These are phyloP conservation scores for Citrus hindsii DNA, from an alignment of 345 rosid genomes.

Conservation along the genomic window DNA sequence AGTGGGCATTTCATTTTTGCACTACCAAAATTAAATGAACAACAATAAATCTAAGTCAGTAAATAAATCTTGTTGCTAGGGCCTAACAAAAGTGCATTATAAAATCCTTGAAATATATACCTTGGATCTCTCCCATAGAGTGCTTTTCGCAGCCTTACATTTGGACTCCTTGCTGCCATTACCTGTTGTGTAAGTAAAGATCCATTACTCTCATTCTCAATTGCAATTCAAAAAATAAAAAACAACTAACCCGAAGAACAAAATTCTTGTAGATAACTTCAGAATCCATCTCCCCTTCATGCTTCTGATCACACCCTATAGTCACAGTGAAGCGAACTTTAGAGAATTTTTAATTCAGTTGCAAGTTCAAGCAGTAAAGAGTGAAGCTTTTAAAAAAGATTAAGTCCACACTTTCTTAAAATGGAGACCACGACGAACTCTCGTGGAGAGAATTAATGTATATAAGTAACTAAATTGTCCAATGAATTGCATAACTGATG, in stretches of 20 bases:
- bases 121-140: slow-evolving; percentile 45
- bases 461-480: neutral
- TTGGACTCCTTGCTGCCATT: slow-evolving; percentile 98
- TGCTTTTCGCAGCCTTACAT: slow-evolving; percentile 57
- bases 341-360: too few relatives aligned
- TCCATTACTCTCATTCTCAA: slow-evolving; percentile 17
- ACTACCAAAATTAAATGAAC: slow-evolving; percentile 22
- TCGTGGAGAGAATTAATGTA: neutral
- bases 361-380: too few relatives aligned
- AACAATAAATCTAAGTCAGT: neutral
- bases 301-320: slow-evolving; percentile 91
- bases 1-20: slow-evolving; percentile 57
- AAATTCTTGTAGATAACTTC: slow-evolving; percentile 82
- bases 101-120: slow-evolving; percentile 22
- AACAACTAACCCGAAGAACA: slow-evolving; percentile 73
- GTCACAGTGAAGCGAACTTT: neutral
- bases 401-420: neutral
- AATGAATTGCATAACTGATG: neutral
- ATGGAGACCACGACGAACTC: neutral
- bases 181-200: slow-evolving; percentile 37
- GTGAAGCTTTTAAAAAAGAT: neutral
- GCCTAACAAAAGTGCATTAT: neutral
- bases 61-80: neutral
- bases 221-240: neutral
- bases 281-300: slow-evolving; percentile 83